Evolutionary conservation across 2,329 filamentous ascomycete genomes (phyloP).

Genomic region (Paecilomyces sp.): DNA sequence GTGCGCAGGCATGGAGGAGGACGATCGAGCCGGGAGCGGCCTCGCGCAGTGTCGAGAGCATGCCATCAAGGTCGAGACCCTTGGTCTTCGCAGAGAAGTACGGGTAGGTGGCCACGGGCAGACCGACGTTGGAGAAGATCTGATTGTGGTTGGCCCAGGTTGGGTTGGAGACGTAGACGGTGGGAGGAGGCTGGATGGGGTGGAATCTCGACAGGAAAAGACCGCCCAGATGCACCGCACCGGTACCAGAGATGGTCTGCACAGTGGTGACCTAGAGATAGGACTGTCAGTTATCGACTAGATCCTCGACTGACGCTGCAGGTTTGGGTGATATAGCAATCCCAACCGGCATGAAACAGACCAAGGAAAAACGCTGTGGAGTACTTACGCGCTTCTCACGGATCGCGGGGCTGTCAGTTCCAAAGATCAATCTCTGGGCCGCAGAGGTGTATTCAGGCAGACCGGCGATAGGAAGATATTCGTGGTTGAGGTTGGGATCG

Average conservation of each 20-base stretch:
- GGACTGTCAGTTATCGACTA: neutral
- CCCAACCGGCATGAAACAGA: neutral
- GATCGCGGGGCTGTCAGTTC: constrained; percentile 70
- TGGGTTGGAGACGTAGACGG: constrained; percentile 85
- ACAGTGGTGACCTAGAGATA: constrained; percentile 56
- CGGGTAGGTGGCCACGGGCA: constrained; percentile 75
- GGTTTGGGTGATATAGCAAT: neutral
- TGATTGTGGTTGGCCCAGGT: constrained; percentile 99
- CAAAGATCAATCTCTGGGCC: constrained; percentile 84
- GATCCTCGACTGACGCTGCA: neutral
- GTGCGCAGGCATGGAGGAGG: constrained; percentile 88
- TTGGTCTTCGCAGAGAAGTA: constrained; percentile 89
- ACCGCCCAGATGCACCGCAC: constrained; percentile 85
- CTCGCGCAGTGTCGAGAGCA: constrained; percentile 62
- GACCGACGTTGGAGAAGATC: constrained; percentile 86
- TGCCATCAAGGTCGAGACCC: constrained; percentile 85
- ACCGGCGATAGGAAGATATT: constrained; percentile 95
- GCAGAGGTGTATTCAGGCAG: constrained; percentile 78
- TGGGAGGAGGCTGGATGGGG: constrained; percentile 53
- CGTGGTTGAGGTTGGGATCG: constrained; percentile 89
- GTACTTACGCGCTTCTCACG: constrained; percentile 63
- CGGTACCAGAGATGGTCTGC: constrained; percentile 96
- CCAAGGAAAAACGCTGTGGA: constrained; percentile 11
- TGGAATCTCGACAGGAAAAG: constrained; percentile 95
- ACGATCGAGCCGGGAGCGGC: constrained; percentile 79